phyloP scores from a whole-genome alignment of 2,329 filamentous ascomycete genomes.

The Hypoxylon sp. region DNA sequence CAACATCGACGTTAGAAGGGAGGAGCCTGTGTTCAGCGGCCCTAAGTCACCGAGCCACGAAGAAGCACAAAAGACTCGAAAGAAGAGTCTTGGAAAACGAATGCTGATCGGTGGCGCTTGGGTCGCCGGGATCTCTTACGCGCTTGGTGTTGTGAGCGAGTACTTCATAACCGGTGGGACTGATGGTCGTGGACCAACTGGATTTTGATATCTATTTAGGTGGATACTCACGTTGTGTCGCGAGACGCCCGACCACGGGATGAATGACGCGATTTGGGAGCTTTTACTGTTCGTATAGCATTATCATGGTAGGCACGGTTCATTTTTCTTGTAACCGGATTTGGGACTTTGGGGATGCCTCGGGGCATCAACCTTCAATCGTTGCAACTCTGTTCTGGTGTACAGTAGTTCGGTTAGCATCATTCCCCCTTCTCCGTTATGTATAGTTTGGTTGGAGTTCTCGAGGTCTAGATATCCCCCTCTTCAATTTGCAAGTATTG shows the following conservation, averaged over 20 bases:
- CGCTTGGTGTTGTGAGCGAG: constrained; percentile 71
- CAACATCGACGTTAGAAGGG: constrained; percentile 61
- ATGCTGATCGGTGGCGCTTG: constrained; percentile 68
- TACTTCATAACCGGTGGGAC: constrained; percentile 66
- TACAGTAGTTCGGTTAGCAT: constrained; percentile 36
- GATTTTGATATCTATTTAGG: constrained; percentile 48
- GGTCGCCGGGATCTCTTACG: constrained; percentile 70
- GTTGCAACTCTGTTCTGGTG: constrained; percentile 33
- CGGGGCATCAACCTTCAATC: constrained; percentile 27
- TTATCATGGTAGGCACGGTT: constrained; percentile 26
- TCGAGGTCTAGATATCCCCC: constrained; percentile 5
- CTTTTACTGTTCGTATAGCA: constrained; percentile 20
- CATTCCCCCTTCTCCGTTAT: constrained; percentile 36
- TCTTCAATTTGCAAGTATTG: constrained; percentile 23
- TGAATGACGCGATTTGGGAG: constrained; percentile 15
- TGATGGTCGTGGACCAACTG: constrained; percentile 59
- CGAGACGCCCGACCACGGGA: constrained; percentile 11
- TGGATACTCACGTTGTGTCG: constrained; percentile 8
- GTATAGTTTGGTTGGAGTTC: constrained; percentile 15
- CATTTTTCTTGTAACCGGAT: constrained; percentile 24
- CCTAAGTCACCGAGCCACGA: constrained; percentile 52
- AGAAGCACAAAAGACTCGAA: constrained; percentile 48
- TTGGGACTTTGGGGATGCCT: constrained; percentile 23
- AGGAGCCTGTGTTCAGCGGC: constrained; percentile 65
- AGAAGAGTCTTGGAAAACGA: constrained; percentile 63